These are phyloP conservation scores for Peribolospora baueri DNA, from an alignment of 768 basidiomycete genomes.

Conservation along the genomic window DNA sequence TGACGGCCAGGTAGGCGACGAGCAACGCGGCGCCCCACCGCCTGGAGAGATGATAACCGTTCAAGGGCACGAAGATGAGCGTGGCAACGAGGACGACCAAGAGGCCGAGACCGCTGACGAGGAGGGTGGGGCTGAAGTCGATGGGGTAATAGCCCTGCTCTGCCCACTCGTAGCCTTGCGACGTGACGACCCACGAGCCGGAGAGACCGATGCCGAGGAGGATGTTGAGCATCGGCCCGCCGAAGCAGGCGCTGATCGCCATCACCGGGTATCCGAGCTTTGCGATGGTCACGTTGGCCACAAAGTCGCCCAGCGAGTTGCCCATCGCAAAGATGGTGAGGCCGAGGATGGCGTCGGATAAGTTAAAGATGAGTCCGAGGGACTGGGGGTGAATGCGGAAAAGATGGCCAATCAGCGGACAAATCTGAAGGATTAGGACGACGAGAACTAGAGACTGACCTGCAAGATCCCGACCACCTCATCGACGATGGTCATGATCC, in stretches of 20 bases:
- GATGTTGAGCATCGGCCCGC: slow-evolving; percentile 25
- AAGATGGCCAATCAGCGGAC: not conserved
- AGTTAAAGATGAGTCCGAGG: slow-evolving; percentile 75
- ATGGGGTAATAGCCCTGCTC: slow-evolving; percentile 33
- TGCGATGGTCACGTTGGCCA: slow-evolving; percentile 89
- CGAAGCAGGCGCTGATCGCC: slow-evolving; percentile 89
- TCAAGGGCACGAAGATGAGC: slow-evolving; percentile 58
- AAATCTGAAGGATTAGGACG: not conserved
- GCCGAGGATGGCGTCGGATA: slow-evolving; percentile 92
- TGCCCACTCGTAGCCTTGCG: slow-evolving; percentile 22
- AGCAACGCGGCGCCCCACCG: slow-evolving; percentile 66
- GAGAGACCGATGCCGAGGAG: slow-evolving; percentile 61
- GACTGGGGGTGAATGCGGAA: slow-evolving; percentile 28
- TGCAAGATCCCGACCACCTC: slow-evolving; percentile 78
- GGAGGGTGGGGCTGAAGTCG: slow-evolving; percentile 53
- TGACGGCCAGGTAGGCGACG: slow-evolving; percentile 43
- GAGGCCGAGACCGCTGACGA: slow-evolving; percentile 65
- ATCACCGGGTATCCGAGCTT: slow-evolving; percentile 60
- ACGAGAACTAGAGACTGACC: slow-evolving; percentile 25
- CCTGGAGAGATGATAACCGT: slow-evolving; percentile 53
- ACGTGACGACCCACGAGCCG: slow-evolving; percentile 56
- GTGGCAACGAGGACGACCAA: slow-evolving; percentile 49
- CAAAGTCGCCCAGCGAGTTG: slow-evolving; percentile 85
- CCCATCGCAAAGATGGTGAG: slow-evolving; percentile 90
- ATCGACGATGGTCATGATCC: slow-evolving; percentile 97